Evolutionary conservation across 495 filamentous ascomycete genomes (phyloP).

Genomic region (Staphylotrichum tortipilum): DNA sequence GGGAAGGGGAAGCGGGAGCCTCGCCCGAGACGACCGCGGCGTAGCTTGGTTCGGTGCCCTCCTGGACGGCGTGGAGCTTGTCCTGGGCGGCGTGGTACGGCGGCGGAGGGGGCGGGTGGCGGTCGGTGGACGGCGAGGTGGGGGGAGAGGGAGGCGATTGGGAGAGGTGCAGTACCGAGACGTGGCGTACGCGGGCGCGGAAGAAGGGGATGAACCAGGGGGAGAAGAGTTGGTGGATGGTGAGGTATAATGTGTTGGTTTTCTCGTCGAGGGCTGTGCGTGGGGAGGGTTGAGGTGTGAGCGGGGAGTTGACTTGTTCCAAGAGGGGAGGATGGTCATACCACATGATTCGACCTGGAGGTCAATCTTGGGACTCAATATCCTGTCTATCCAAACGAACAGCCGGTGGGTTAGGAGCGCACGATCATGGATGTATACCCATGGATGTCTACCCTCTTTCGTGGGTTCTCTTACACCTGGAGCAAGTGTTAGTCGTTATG

Average conservation of each 20-base stretch:
- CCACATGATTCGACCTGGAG: constrained; percentile 61
- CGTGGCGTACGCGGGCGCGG: constrained; percentile 55
- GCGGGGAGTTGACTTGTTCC: not conserved
- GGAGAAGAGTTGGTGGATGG: constrained; percentile 62
- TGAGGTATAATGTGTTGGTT: constrained; percentile 58
- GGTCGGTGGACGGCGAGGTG: constrained; percentile 11
- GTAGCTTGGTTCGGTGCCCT: constrained; percentile 17
- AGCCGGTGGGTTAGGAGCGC: too few relatives aligned
- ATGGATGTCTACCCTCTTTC: too few relatives aligned
- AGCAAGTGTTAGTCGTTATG: not conserved
- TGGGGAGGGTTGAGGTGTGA: not conserved
- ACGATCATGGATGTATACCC: too few relatives aligned
- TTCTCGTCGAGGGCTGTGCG: constrained; percentile 56
- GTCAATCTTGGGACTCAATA: constrained; percentile 66
- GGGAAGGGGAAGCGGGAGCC: not conserved
- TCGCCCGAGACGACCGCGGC: constrained; percentile 15
- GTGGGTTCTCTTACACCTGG: too few relatives aligned
- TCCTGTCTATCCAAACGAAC: constrained; percentile 48
- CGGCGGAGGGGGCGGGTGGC: not conserved
- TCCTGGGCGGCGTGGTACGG: constrained; percentile 6
- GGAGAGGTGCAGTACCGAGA: constrained; percentile 63
- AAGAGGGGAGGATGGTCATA: constrained; percentile 23
- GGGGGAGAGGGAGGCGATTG: too few relatives aligned
- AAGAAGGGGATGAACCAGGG: constrained; percentile 72
- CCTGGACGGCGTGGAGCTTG: constrained; percentile 5